A percentile compares a stretch with the other conserved stretches of the same genome.
Evolutionary conservation across 306 rosid genomes (phyloP).

Genomic region (Inga leiocalycina): DNA sequence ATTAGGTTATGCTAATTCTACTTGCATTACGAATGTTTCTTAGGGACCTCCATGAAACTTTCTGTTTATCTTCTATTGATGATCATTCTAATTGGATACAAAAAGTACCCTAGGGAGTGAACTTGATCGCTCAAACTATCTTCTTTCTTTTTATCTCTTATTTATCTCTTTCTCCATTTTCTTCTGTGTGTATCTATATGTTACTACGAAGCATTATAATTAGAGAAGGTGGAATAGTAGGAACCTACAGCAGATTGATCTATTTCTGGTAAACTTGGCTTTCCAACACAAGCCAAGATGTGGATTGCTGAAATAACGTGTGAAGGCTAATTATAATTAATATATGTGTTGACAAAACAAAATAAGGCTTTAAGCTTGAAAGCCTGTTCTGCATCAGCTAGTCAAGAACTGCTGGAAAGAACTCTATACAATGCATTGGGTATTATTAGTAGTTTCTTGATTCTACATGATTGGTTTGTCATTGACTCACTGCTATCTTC

Average conservation of each 20-base stretch:
- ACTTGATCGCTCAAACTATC: not conserved
- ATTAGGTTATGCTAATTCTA: constrained; percentile 1
- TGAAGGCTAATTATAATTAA: not conserved
- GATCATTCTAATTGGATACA: not conserved
- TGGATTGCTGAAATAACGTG: not conserved
- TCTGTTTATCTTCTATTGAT: not conserved
- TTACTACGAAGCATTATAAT: not conserved
- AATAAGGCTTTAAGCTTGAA: not conserved
- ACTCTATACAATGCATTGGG: not conserved
- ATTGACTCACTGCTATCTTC: not conserved
- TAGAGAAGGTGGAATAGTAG: not conserved
- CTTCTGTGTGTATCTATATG: not conserved
- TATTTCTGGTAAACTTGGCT: not conserved
- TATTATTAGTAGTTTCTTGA: not conserved
- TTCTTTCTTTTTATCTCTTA: not conserved
- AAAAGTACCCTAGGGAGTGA: not conserved
- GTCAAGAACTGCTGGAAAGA: not conserved
- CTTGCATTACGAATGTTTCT: not conserved
- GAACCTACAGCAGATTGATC: not conserved
- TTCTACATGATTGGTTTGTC: not conserved
- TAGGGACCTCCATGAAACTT: not conserved
- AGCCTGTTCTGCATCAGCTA: not conserved
- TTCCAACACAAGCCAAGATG: not conserved
- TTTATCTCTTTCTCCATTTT: not conserved
- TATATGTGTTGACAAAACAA: not conserved